Evolutionary conservation across 176 grass and related monocot species (phyloP).

Genomic region (Oryza meridionalis): DNA sequence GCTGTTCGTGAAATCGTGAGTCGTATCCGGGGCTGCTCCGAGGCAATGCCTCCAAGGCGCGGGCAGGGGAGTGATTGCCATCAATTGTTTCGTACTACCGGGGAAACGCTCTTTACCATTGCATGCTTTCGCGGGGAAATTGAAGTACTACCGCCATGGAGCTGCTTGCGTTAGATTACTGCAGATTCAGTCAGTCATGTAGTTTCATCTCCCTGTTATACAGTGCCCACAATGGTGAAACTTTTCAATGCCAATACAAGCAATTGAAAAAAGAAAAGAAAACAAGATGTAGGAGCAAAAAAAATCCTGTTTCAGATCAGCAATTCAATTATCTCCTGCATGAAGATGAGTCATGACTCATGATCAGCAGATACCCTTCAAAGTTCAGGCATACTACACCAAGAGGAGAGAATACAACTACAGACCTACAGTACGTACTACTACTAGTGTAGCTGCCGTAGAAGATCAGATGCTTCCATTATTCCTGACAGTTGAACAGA

Average conservation of each 20-base stretch:
- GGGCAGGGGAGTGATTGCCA: background rate
- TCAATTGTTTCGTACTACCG: background rate
- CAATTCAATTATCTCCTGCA: background rate
- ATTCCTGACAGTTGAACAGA: constrained; percentile 34
- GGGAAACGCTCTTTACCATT: background rate
- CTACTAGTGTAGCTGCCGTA: background rate
- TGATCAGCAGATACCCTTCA: no score
- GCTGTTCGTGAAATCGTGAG: background rate
- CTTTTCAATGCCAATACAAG: background rate
- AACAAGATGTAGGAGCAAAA: background rate
- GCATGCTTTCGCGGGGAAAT: background rate
- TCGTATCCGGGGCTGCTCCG: background rate
- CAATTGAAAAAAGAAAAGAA: background rate
- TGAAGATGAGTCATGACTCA: no score
- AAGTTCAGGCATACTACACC: background rate
- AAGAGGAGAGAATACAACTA: background rate
- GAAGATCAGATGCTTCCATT: constrained; percentile 27
- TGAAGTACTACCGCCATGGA: background rate
- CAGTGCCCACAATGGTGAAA: background rate
- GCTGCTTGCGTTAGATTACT: background rate
- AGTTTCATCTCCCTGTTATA: background rate
- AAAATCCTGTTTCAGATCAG: background rate
- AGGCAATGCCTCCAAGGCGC: background rate
- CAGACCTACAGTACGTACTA: background rate
- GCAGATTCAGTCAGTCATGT: background rate